Evolutionary conservation across 2,329 filamentous ascomycete genomes (phyloP), one percentile per base, ranked within the genome.

Genomic region (Dothidotthia symphoricarpi): DNA sequence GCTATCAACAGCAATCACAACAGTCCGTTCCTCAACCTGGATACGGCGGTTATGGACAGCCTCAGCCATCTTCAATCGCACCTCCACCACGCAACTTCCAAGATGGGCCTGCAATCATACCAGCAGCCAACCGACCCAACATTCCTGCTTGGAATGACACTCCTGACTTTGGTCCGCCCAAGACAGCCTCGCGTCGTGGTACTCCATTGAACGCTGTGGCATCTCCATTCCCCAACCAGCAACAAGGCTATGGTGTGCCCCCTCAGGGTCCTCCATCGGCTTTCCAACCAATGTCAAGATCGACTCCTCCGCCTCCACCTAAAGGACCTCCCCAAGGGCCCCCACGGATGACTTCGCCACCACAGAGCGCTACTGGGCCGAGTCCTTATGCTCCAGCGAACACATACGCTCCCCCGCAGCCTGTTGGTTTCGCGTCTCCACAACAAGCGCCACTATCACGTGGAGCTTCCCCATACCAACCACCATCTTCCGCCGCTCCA

Each of bases 101-200:
- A 24, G 78, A 83, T n/a, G 84, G 86, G 12, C 76, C 79, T 10
- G 76, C 76, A 16, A 67, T 72, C 12, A 32, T 58, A 24, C 83
- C 88, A 15, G 81, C 87, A 13, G 80, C 86, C 8, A 82, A 81
- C 58, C 74, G 80, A 40, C 83, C 82, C 59, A 84, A 85, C 48
- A 83, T 83, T 47, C 80, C 83, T 17, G 85, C 86, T 54, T 98
- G 93, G 93, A 98, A 98, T 55, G 93, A 98, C 66, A 85, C 94
- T 34, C 93, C 93, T 1, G 78, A 95, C 39, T 82, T 97, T 51
- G 64, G 71, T 30, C 76, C 51, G 5, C 80, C 30, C 88, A 91
- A 71, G 37, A 76, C 85, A n/a, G 77, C 80, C 11, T 77, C 83
- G 15, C 82, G 90, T 51, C 81, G 84, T 61, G 76, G 76, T 30